Base-by-base conservation (phyloP, 371 early-diverging fungal genomes). In the Lichtheimia corymbifera region DNA sequence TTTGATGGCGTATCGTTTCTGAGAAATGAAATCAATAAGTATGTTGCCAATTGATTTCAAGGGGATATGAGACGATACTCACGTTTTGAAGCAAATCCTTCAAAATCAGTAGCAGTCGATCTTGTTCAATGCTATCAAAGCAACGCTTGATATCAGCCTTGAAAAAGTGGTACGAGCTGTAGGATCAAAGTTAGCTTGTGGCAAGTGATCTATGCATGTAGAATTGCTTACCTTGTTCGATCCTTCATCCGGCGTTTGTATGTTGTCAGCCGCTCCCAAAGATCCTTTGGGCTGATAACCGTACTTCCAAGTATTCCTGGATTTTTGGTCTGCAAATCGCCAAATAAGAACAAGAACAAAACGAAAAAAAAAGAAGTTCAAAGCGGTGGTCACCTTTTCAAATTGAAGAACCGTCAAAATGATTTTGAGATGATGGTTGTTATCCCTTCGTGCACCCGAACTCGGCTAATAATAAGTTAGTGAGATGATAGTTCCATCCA, bases 81-180 rank as follows among this genome's bases (percentile, higher is more conserved):
- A 84, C 82, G 64, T 87, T 73, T 5, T 66, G 63, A 5, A 93
- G 35, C 4, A 82, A 65, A 9, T 68, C 60, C n/a, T 79, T 59
- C 15, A 95, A 49, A 20, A 89, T 73, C 0, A 77, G 59, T 30
- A 94, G 45, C 9, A 96, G 67, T 56, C 76, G 77, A 14, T 65
- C 71, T 60, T 91, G 93, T 14, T 89, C 77, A 52, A 96, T 91
- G 3, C 88, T 83, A 61, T 96, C 97, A 70, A 88, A 96, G 22
- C 91, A 88, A 30, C 71, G 72, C 25, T 72, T 71, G 27, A 95
- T 85, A 65, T 96, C 97, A 13, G 92, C 81, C 63, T 96, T 96
- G 55, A 87, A 91, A 71, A 94, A 88, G 53, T 88, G 96, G 5
- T 68, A 68, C n/a, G 61, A 53, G 11, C 50, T 58, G 27, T 15